These are phyloP conservation scores for Camelina sativa DNA, from an alignment of 345 rosid species.

Conservation along the genomic window DNA sequence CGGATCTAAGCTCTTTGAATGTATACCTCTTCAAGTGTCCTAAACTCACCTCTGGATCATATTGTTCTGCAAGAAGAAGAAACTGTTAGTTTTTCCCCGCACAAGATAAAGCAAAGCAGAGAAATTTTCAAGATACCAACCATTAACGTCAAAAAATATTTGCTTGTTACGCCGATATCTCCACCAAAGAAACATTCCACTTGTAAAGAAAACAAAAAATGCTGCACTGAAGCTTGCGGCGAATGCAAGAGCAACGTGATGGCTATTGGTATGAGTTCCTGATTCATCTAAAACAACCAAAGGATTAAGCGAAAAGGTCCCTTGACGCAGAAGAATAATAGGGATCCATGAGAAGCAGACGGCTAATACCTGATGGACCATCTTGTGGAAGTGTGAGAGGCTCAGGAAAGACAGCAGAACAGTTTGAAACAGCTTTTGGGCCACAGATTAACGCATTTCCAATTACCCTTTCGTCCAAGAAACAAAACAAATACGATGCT, in stretches of 20 bases:
- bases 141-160: conserved; percentile 97
- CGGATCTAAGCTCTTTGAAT: conserved; percentile 88
- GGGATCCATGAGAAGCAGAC: background rate
- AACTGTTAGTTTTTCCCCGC: background rate
- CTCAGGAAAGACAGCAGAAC: conserved; percentile 89
- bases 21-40: conserved; percentile 88
- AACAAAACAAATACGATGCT: conserved; percentile 20
- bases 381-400: conserved; percentile 92
- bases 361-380: conserved; percentile 56
- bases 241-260: conserved; percentile 76
- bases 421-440: conserved; percentile 63
- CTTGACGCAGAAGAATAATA: background rate
- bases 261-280: conserved; percentile 59
- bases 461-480: conserved; percentile 56
- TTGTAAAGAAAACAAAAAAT: conserved; percentile 55
- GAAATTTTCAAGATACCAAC: conserved; percentile 48
- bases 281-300: conserved; percentile 53
- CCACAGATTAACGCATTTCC: conserved; percentile 94
- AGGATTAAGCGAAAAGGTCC: conserved; percentile 18
- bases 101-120: background rate
- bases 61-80: conserved; percentile 67
- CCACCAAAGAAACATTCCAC: conserved; percentile 85
- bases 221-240: conserved; percentile 89
- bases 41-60: conserved; percentile 83
- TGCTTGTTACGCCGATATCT: conserved; percentile 87